A percentile compares a stretch with the other conserved stretches of the same genome.
Evolutionary conservation across 2,329 filamentous ascomycete species (phyloP).

Genomic region (Fusarium pseudograminearum): DNA sequence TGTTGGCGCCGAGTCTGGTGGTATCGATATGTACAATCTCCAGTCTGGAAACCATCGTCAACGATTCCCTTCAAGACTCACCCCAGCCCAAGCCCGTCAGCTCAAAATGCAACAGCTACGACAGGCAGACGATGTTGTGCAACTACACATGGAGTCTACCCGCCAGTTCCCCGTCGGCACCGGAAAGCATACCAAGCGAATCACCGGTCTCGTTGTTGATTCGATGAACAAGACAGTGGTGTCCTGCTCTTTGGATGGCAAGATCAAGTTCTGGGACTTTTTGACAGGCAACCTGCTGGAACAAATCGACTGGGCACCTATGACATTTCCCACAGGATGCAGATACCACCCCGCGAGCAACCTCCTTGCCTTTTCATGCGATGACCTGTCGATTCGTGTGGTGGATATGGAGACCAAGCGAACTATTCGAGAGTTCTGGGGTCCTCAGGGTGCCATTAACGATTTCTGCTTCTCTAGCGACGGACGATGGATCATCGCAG

Average conservation of each 20-base stretch:
- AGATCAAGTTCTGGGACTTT: constrained; percentile 98
- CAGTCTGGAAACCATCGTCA: constrained; percentile 92
- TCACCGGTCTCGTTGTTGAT: constrained; percentile 90
- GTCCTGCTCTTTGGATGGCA: constrained; percentile 90
- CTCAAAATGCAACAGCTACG: constrained; percentile 74
- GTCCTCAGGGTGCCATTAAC: constrained; percentile 77
- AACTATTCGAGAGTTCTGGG: constrained; percentile 93
- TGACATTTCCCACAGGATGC: constrained; percentile 79
- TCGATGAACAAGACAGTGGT: constrained; percentile 88
- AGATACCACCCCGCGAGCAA: constrained; percentile 87
- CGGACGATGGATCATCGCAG: constrained; percentile 91
- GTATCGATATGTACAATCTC: constrained; percentile 95
- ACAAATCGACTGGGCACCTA: constrained; percentile 83
- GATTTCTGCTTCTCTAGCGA: constrained; percentile 93
- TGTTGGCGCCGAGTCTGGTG: constrained; percentile 84
- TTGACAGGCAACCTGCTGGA: constrained; percentile 81
- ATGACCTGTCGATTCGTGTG: constrained; percentile 87
- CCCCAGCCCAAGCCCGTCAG: constrained; percentile 81
- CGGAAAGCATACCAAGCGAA: constrained; percentile 81
- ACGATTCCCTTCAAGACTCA: constrained; percentile 84
- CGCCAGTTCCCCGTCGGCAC: constrained; percentile 62
- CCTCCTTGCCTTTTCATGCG: constrained; percentile 87
- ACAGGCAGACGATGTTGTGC: constrained; percentile 68
- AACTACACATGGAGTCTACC: constrained; percentile 62
- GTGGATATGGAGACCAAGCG: constrained; percentile 92